Base-by-base conservation (phyloP, 805 yeast species). In the Nakazawaea holstii region DNA sequence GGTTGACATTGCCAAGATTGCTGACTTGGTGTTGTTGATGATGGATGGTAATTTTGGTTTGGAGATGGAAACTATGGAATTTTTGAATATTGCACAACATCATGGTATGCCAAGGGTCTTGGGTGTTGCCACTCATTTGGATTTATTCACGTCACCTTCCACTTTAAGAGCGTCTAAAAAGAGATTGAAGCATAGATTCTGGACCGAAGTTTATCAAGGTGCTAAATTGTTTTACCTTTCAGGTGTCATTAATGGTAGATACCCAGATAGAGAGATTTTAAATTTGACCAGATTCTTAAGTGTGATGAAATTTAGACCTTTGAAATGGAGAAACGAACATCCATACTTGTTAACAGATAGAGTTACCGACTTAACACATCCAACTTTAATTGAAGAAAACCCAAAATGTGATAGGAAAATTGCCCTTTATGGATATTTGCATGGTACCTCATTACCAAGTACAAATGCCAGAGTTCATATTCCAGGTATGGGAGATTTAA, bases 61-160 rank as follows among this genome's bases (percentile, higher is more conserved):
- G 50, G 99, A 94, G 71, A 94, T 94, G 99, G 99, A 94, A 67
- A 94, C 99, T 8, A 95, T 94, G 98, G 99, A 94, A 67, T 94
- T 94, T 60, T 73, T 94, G 53, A 95, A 94, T 60, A 79, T 94
- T 55, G 95, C 97, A 3, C 96, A 94, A 58, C 97, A 92, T 61
- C 99, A 94, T 65, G 99, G 99, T 66, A 94, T 94, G 91, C 99
- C 99, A 37, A 79, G 97, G 57, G 95, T 94, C 15, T 72, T 94
- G 39, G 99, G 98, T 54, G 87, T 94, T 8, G 86, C 96, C 6
- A 94, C 99, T 0, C 99, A 94, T 70, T 74, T 95, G 59, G 99
- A 94, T 66, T 74, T 94, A 43, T 94, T 94, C 74, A 91, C 87
- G 62, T 84, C 87, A 14, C 96, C 86, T 51, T 76, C 95, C 10